Conservation (phyloP, 345 rosid genomes). For the Pugionium dolabratum region DNA sequence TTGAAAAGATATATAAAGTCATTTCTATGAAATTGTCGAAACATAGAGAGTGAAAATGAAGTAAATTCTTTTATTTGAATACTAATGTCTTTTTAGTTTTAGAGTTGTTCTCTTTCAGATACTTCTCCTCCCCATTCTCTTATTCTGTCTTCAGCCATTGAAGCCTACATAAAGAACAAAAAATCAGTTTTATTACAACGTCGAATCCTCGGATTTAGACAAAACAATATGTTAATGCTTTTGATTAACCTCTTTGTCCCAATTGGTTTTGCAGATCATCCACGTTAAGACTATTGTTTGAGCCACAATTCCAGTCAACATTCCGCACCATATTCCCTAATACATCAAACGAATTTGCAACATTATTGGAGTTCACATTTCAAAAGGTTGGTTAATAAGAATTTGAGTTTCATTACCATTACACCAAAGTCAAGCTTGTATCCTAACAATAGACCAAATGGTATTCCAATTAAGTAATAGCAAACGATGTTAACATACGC, state of each 20-base stretch:
- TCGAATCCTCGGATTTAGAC: background rate
- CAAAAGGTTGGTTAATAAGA: too few species aligned
- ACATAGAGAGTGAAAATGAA: too few species aligned
- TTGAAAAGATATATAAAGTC: too few species aligned
- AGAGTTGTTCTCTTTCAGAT: slow-evolving; percentile 25
- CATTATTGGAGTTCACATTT: background rate
- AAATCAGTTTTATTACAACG: background rate
- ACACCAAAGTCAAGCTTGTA: slow-evolving; percentile 52
- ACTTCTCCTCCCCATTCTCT: slow-evolving; percentile 60
- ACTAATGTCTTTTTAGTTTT: background rate
- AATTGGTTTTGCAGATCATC: slow-evolving; percentile 66
- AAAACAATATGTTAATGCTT: background rate
- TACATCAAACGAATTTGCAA: background rate
- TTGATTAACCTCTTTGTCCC: slow-evolving; percentile 61
- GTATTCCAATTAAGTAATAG: slow-evolving; percentile 71
- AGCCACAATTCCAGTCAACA: slow-evolving; percentile 60
- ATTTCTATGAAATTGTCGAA: too few species aligned
- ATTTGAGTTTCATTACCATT: slow-evolving; percentile 7
- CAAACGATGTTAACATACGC: slow-evolving; percentile 78
- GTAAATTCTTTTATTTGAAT: too few species aligned
- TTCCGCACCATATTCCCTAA: slow-evolving; percentile 81
- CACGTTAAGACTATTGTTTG: slow-evolving; percentile 57
- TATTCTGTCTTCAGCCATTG: slow-evolving; percentile 62
- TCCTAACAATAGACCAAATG: slow-evolving; percentile 38
- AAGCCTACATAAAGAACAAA: slow-evolving; percentile 53